A percentile compares a stretch with the other conserved stretches of the same genome.
Evolutionary conservation across 768 basidiomycete genomes (phyloP).

Genomic region (Podaxis sp.): DNA sequence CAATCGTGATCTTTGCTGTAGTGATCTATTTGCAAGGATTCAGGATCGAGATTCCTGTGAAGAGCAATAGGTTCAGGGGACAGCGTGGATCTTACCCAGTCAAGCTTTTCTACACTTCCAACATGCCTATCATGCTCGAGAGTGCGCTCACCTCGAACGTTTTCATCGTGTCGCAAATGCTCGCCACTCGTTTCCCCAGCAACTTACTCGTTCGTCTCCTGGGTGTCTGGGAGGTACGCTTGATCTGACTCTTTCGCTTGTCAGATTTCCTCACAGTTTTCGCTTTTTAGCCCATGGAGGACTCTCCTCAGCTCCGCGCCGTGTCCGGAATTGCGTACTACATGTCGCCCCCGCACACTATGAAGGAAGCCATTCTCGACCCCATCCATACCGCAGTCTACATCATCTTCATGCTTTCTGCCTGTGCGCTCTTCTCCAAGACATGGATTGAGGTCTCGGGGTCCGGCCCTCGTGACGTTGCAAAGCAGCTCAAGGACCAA

Average conservation of each 20-base stretch:
- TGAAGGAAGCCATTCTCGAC: conserved; percentile 83
- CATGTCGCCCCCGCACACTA: conserved; percentile 96
- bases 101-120: conserved; percentile 98
- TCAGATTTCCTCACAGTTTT: neutral
- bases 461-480: conserved; percentile 91
- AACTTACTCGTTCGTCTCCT: conserved; percentile 88
- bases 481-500: conserved; percentile 98
- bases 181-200: conserved; percentile 83
- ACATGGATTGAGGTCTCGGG: conserved; percentile 99
- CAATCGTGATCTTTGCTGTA: conserved; percentile 84
- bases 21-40: conserved; percentile 99
- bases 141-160: conserved; percentile 90
- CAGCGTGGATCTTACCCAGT: conserved; percentile 94
- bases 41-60: conserved; percentile 97
- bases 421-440: conserved; percentile 97
- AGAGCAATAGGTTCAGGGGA: conserved; percentile 94
- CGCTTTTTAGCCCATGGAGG: conserved; percentile 74
- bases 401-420: conserved; percentile 87
- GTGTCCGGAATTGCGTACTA: conserved; percentile 94
- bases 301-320: conserved; percentile 88
- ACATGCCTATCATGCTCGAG: conserved; percentile 99
- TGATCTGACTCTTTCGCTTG: neutral
- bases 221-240: conserved; percentile 94
- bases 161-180: conserved; percentile 96
- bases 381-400: conserved; percentile 92